phyloP scores from a whole-genome alignment of 2,329 filamentous ascomycete genomes.

The Sporothrix pallida region DNA sequence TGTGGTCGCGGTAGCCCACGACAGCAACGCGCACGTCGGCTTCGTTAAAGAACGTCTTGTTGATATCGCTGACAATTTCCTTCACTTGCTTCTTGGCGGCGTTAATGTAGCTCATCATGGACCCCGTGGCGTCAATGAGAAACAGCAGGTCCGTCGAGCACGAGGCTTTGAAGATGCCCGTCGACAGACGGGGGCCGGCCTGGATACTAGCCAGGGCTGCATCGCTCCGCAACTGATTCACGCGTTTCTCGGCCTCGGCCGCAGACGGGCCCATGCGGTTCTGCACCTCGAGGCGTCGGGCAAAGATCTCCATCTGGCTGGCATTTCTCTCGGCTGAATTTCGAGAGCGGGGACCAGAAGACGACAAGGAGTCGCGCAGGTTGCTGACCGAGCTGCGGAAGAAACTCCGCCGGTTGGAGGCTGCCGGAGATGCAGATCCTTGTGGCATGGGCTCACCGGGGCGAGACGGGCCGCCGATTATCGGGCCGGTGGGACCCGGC shows the following conservation, averaged over 20 bases:
- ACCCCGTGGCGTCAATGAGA: slow-evolving; percentile 47
- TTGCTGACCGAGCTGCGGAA: slow-evolving; percentile 28
- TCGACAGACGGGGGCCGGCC: slow-evolving; percentile 32
- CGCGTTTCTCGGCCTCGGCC: slow-evolving; percentile 34
- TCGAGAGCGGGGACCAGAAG: neutral
- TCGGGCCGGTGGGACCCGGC: neutral
- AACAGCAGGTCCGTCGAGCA: slow-evolving; percentile 49
- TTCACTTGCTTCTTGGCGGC: slow-evolving; percentile 47
- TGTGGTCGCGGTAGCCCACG: slow-evolving; percentile 48
- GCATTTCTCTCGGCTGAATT: neutral
- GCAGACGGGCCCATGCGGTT: slow-evolving; percentile 19
- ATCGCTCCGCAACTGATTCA: slow-evolving; percentile 37
- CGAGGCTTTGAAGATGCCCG: slow-evolving; percentile 44
- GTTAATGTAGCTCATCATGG: slow-evolving; percentile 45
- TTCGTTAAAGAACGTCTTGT: slow-evolving; percentile 44
- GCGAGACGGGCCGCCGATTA: neutral
- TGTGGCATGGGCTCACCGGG: neutral
- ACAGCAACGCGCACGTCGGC: slow-evolving; percentile 47
- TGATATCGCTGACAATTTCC: slow-evolving; percentile 46
- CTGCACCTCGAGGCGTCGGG: slow-evolving; percentile 31
- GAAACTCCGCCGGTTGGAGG: neutral
- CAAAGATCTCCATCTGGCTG: slow-evolving; percentile 29
- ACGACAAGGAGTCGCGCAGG: slow-evolving; percentile 18
- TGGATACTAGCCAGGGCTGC: slow-evolving; percentile 28
- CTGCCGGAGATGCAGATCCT: neutral